phyloP scores from a whole-genome alignment of 768 basidiomycete species.

The Chalciporus chontae region DNA sequence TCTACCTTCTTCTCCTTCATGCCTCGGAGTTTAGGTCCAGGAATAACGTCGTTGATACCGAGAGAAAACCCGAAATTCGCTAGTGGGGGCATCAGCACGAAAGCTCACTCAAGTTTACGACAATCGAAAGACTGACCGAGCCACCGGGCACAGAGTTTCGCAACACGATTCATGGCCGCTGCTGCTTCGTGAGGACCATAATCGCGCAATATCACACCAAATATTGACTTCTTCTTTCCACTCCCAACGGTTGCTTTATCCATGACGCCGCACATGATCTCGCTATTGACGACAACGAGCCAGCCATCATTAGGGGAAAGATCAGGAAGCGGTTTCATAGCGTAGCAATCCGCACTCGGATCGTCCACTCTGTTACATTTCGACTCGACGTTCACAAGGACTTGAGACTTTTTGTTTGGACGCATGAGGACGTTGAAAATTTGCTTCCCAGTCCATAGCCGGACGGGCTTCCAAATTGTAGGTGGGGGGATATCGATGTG shows the following conservation, averaged over 20 bases:
- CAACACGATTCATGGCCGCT: constrained; percentile 90
- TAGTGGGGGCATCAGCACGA: constrained; percentile 31
- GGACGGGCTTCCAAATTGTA: constrained; percentile 86
- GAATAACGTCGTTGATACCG: constrained; percentile 98
- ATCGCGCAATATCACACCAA: constrained; percentile 95
- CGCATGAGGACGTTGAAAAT: constrained; percentile 97
- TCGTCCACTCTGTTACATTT: constrained; percentile 92
- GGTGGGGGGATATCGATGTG: constrained; percentile 97
- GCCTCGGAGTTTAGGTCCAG: constrained; percentile 74
- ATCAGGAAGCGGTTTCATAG: constrained; percentile 68
- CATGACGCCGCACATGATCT: constrained; percentile 99
- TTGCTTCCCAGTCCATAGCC: constrained; percentile 98
- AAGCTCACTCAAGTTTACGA: background rate
- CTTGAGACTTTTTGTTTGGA: constrained; percentile 78
- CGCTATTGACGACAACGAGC: constrained; percentile 94
- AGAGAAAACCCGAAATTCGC: constrained; percentile 97
- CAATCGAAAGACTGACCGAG: constrained; percentile 53
- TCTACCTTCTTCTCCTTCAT: constrained; percentile 87
- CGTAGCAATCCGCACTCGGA: constrained; percentile 60
- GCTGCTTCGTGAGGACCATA: constrained; percentile 96
- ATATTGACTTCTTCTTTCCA: constrained; percentile 99
- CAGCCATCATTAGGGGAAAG: constrained; percentile 97
- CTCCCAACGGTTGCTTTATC: constrained; percentile 97
- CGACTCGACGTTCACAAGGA: constrained; percentile 92
- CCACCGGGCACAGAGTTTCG: constrained; percentile 94